A percentile compares a stretch with the other conserved stretches of the same genome.
These are phyloP conservation scores for Eimeria sp. DNA, from an alignment of 169 alveolate genomes.

Conservation along the genomic window DNA sequence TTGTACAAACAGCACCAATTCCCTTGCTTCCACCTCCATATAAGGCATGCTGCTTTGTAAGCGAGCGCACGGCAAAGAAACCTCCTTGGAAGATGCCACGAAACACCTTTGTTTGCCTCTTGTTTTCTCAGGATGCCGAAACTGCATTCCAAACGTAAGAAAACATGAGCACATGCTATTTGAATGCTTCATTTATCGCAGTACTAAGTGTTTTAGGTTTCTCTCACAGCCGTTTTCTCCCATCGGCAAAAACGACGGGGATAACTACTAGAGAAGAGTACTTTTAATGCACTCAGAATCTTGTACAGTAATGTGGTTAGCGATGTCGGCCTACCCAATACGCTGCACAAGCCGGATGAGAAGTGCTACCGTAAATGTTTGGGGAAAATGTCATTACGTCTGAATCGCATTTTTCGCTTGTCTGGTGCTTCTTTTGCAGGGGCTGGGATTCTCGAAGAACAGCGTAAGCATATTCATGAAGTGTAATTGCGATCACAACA, in stretches of 20 bases:
- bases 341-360: neutral
- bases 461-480: neutral
- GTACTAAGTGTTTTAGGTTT: neutral
- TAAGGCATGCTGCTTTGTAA: neutral
- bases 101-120: neutral
- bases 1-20: neutral
- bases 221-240: neutral
- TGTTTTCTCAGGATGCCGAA: neutral
- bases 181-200: neutral
- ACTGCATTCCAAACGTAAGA: constrained; percentile 19
- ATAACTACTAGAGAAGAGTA: neutral
- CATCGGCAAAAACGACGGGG: neutral
- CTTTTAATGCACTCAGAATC: neutral
- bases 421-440: neutral
- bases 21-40: neutral
- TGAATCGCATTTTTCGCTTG: neutral
- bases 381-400: no score
- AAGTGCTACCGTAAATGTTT: neutral
- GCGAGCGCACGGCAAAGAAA: neutral
- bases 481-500: neutral
- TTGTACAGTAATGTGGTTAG: neutral
- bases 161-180: neutral
- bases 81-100: neutral
- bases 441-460: constrained; percentile 10
- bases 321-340: neutral